Evolutionary conservation across 2,329 filamentous ascomycete species (phyloP), one percentile per base, ranked within the genome.

Genomic region (Exophiala mesophila): DNA sequence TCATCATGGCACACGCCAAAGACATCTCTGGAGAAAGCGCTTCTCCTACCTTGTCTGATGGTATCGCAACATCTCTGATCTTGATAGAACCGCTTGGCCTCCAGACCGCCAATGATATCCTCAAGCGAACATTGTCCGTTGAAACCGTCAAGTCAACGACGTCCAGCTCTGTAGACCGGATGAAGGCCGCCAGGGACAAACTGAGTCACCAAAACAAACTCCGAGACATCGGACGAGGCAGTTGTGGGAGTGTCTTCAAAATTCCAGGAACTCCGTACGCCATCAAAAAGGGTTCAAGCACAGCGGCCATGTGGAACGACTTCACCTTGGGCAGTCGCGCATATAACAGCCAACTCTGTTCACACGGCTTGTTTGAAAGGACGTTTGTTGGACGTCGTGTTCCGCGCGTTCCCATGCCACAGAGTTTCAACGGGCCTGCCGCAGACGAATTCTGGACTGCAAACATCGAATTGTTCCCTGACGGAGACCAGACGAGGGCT

Each of bases 191-290:
- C n/a, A 30, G 13, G 7, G 23, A 26, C 12, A 32, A 32, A 6
- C 6, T 32, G 7, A n/a, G n/a, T n/a, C 24, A n/a, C 24, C 7
- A n/a, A 7, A 6, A 7, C 13, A 6, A 8, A 5, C 21, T 42
- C 7, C 35, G 47, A 12, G 43, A 49, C 18, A 49, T 49, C 15
- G 47, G 47, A 12, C 39, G 42, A 13, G 47, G 47, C 12, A 45
- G 17, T 30, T 49, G 47, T 24, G 47, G 47, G 3, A 49, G 47
- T 13, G 39, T 49, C 12, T 49, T 49, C 21, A 42, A 40, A 18
- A 24, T 47, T 2, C 44, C 44, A 16, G 30, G 21, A 13, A 43
- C 39, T 2, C 13, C 13, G 2, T n/a, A 37, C 12, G 44, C 44
- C 8, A 40, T 47, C 30, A 47, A 47, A 23, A 47, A 47, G 32